Evolutionary conservation across 2,329 filamentous ascomycete species (phyloP).

Genomic region (Ophiocordyceps unilateralis): DNA sequence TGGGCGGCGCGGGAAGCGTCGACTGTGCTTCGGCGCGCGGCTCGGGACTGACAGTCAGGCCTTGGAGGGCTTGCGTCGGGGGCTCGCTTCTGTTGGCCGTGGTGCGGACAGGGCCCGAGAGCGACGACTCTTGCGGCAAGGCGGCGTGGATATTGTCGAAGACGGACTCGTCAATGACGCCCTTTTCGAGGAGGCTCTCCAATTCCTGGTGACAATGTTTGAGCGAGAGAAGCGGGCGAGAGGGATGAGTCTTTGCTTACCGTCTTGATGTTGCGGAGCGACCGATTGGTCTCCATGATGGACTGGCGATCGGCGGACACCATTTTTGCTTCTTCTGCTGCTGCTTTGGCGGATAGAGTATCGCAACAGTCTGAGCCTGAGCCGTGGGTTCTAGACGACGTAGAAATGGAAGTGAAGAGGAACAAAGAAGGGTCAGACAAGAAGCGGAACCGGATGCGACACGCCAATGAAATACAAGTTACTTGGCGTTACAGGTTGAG

Average conservation of each 20-base stretch:
- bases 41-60: conserved; percentile 16
- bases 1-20: conserved; percentile 26
- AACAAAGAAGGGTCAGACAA: neutral
- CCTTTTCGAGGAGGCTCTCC: conserved; percentile 71
- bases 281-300: conserved; percentile 61
- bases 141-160: conserved; percentile 59
- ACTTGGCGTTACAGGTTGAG: neutral
- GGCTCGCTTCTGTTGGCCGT: conserved; percentile 17
- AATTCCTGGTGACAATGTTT: conserved; percentile 52
- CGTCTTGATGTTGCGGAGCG: conserved; percentile 73
- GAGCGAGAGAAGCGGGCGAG: neutral
- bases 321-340: conserved; percentile 15
- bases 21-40: conserved; percentile 5
- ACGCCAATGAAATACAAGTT: neutral
- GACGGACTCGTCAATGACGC: conserved; percentile 56
- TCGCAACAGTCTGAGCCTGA: too few species aligned
- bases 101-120: conserved; percentile 30
- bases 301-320: conserved; percentile 34
- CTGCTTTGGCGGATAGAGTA: neutral
- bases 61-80: conserved; percentile 23
- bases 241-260: conserved; percentile 24
- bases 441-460: neutral
- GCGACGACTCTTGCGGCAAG: conserved; percentile 54
- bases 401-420: neutral
- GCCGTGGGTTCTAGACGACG: neutral